Conservation (phyloP, 2,329 filamentous ascomycete genomes). For the Epichloe gansuensis region DNA sequence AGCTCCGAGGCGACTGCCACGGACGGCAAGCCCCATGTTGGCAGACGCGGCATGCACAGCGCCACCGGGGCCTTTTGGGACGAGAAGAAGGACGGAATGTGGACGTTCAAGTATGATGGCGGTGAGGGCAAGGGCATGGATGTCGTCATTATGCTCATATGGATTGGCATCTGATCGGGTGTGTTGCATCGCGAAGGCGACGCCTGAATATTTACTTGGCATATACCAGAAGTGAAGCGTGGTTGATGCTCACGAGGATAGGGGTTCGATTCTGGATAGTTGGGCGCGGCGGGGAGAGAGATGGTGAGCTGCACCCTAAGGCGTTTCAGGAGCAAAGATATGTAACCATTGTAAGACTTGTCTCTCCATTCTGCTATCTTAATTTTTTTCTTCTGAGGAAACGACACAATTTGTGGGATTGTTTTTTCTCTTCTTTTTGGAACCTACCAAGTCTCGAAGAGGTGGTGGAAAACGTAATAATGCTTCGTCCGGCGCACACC, state of each 20-base stretch:
- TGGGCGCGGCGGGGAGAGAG: neutral
- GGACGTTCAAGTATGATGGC: constrained; percentile 74
- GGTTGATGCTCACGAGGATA: neutral
- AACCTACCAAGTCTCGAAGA: too few species aligned
- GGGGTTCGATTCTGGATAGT: neutral
- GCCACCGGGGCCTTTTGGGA: constrained; percentile 82
- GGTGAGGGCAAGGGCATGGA: constrained; percentile 55
- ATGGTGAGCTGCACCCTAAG: neutral
- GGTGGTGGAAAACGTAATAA: too few species aligned
- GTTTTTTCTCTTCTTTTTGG: neutral
- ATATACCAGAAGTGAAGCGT: neutral
- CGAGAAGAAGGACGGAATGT: constrained; percentile 81
- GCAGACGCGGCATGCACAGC: constrained; percentile 80
- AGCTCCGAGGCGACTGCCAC: constrained; percentile 43
- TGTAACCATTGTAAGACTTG: neutral
- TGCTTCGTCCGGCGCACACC: too few species aligned
- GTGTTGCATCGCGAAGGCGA: neutral
- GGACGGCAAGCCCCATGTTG: constrained; percentile 57
- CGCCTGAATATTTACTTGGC: neutral
- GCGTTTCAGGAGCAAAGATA: constrained; percentile 5
- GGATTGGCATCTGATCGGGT: constrained; percentile 50
- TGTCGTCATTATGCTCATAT: constrained; percentile 61
- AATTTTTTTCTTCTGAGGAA: neutral
- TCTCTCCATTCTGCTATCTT: neutral
- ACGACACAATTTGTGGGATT: neutral